Evolutionary conservation across 2,329 filamentous ascomycete species (phyloP).

Genomic region (Cladosporium sp.): DNA sequence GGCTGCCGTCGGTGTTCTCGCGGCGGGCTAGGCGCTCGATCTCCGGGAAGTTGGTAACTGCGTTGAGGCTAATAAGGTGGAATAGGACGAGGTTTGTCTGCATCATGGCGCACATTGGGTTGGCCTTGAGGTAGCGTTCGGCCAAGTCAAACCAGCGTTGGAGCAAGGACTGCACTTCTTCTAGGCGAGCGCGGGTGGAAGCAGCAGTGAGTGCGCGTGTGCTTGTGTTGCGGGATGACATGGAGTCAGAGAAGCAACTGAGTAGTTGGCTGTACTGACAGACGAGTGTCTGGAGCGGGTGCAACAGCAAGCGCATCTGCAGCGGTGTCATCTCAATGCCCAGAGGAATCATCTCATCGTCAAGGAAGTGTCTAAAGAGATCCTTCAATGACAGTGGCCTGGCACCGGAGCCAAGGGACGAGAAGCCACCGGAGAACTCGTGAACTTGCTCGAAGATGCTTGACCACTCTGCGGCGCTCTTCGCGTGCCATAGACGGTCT

Average conservation of each 20-base stretch:
- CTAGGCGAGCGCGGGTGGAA: slow-evolving; percentile 61
- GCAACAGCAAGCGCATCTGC: slow-evolving; percentile 66
- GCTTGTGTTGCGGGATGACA: slow-evolving; percentile 47
- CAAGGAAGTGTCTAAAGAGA: slow-evolving; percentile 67
- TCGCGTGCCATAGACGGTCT: slow-evolving; percentile 64
- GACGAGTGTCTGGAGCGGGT: slow-evolving; percentile 66
- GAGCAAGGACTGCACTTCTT: slow-evolving; percentile 65
- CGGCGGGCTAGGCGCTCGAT: slow-evolving; percentile 66
- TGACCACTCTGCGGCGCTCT: slow-evolving; percentile 60
- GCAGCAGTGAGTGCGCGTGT: slow-evolving; percentile 56
- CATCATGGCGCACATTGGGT: slow-evolving; percentile 60
- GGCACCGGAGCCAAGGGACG: slow-evolving; percentile 55
- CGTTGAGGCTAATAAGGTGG: slow-evolving; percentile 69
- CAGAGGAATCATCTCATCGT: slow-evolving; percentile 59
- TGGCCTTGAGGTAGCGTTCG: slow-evolving; percentile 55
- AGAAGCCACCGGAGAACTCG: slow-evolving; percentile 54
- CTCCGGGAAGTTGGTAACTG: slow-evolving; percentile 66
- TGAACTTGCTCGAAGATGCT: slow-evolving; percentile 60
- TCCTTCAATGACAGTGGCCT: slow-evolving; percentile 61
- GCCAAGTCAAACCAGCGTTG: slow-evolving; percentile 69
- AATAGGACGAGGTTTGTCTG: slow-evolving; percentile 68
- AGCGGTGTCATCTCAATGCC: slow-evolving; percentile 55
- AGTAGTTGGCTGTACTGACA: slow-evolving; percentile 66
- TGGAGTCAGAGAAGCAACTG: slow-evolving; percentile 62
- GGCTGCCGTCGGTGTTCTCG: slow-evolving; percentile 58